Base-by-base conservation (phyloP, 2,329 filamentous ascomycete species). In the Bipolaris zeicola region DNA sequence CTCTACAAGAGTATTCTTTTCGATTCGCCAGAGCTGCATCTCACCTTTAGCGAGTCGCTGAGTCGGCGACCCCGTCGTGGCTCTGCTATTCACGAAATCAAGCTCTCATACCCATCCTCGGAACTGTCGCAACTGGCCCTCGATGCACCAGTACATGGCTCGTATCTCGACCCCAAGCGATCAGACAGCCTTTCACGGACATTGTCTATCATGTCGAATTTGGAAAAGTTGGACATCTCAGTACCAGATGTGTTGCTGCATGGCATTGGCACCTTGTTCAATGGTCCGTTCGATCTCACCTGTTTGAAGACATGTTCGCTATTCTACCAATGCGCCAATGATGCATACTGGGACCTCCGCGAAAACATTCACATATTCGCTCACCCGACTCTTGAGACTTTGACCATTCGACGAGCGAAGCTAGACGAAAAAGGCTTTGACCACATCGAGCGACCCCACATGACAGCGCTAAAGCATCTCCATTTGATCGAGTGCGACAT, bases 321-420 rank as follows among this genome's bases (percentile, higher is more conserved):
- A 39, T 73, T 71, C 50, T 73, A 73, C 51, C 69, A 73, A 56
- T 69, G 67, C 53, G 58, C 69, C 44, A 65, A 72, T 31, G 66
- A 72, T 38, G 65, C 61, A 3, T 73, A 73, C 53, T 73, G 70
- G 70, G 68, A 73, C 50, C 62, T 73, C 1, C 66, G 69, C 50
- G 70, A 73, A 50, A 73, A 73, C 55, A 73, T 73, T 28, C 70
- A 73, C 53, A 70, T 73, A n/a, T 73, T 73, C 38, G 67, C 69
- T 1, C 70, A 73, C 43, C 70, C 70, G 1, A 64, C 65, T 1
- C 57, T 73, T 8, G 69, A 73, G 42, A 62, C 38, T 6, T 52
- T 73, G 16, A 70, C 63, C n/a, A 67, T 73, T 41, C 62, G 63
- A 20, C 59, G 70, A 50, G 70, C 70, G 7, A 71, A 65, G 45